These are phyloP conservation scores for Carex arenaria DNA, from an alignment of 202 grass and related monocot species.

Conservation along the genomic window DNA sequence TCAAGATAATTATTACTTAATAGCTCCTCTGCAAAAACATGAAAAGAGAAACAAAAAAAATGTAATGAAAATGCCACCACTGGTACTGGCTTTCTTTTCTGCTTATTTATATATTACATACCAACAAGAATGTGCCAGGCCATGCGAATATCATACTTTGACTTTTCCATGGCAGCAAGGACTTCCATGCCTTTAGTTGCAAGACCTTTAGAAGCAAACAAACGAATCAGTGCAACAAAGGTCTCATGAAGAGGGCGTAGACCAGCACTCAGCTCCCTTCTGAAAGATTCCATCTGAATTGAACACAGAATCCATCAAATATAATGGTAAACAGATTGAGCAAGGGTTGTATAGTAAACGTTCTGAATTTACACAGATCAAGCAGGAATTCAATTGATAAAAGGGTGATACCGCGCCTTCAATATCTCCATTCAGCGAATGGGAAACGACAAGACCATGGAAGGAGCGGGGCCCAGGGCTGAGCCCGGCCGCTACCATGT, in stretches of 20 bases:
- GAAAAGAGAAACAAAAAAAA: slow-evolving; percentile 19
- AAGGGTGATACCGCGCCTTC: slow-evolving; percentile 64
- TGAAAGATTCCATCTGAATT: slow-evolving; percentile 92
- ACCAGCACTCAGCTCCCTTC: slow-evolving; percentile 83
- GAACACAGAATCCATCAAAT: slow-evolving; percentile 17
- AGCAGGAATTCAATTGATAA: not conserved
- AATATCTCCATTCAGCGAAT: slow-evolving; percentile 62
- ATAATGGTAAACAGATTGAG: not conserved
- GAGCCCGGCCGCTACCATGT: slow-evolving; percentile 94
- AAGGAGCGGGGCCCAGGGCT: slow-evolving; percentile 79
- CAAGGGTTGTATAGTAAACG: not conserved
- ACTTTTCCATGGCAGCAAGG: slow-evolving; percentile 91
- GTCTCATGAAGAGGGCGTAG: slow-evolving; percentile 83
- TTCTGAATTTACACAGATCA: slow-evolving; percentile 1
- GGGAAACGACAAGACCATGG: slow-evolving; percentile 76
- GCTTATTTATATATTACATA: slow-evolving; percentile 30
- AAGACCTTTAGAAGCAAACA: slow-evolving; percentile 85
- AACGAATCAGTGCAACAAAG: slow-evolving; percentile 74
- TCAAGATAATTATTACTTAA: slow-evolving; percentile 62
- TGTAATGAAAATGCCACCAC: not conserved
- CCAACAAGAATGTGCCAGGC: slow-evolving; percentile 95
- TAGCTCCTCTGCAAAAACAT: slow-evolving; percentile 68
- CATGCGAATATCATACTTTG: slow-evolving; percentile 86
- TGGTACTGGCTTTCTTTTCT: not conserved
- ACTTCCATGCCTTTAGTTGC: slow-evolving; percentile 91